These are phyloP conservation scores for Diaporthe capsici DNA, from an alignment of 2,329 filamentous ascomycete genomes.

Conservation along the genomic window DNA sequence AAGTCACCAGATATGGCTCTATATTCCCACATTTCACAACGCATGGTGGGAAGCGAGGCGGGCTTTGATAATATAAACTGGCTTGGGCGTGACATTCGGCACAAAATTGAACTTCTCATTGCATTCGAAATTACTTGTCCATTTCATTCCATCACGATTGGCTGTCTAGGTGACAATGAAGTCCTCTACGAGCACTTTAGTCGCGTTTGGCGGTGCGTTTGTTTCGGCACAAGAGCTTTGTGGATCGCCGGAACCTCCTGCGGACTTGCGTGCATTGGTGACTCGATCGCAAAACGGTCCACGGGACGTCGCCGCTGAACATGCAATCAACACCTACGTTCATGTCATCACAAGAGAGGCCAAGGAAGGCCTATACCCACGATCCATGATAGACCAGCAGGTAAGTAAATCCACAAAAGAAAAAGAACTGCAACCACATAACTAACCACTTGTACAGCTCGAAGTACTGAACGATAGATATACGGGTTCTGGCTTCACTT, in stretches of 20 bases:
- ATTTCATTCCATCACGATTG: too few relatives aligned
- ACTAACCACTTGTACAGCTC: not conserved
- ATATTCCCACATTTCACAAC: not conserved
- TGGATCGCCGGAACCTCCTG: slow-evolving; percentile 3
- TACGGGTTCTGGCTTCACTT: not conserved
- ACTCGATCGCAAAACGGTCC: not conserved
- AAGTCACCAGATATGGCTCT: not conserved
- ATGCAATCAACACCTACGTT: slow-evolving; percentile 1
- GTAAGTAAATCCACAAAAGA: not conserved
- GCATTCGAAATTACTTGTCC: not conserved
- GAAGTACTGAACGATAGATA: slow-evolving; percentile 10
- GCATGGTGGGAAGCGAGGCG: not conserved
- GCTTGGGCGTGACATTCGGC: too few relatives aligned
- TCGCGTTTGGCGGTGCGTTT: not conserved
- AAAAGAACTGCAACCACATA: too few relatives aligned
- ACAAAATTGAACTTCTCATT: not conserved
- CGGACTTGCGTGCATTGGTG: not conserved
- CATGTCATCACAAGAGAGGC: slow-evolving; percentile 15
- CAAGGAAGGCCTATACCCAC: slow-evolving; percentile 8
- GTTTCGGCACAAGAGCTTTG: slow-evolving; percentile 19
- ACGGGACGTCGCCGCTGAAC: not conserved
- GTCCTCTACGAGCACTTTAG: not conserved
- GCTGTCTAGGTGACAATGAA: not conserved
- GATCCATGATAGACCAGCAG: slow-evolving; percentile 20
- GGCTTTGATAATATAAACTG: not conserved